Conservation (phyloP, 2,329 filamentous ascomycete species). For the Xylaria sp. region DNA sequence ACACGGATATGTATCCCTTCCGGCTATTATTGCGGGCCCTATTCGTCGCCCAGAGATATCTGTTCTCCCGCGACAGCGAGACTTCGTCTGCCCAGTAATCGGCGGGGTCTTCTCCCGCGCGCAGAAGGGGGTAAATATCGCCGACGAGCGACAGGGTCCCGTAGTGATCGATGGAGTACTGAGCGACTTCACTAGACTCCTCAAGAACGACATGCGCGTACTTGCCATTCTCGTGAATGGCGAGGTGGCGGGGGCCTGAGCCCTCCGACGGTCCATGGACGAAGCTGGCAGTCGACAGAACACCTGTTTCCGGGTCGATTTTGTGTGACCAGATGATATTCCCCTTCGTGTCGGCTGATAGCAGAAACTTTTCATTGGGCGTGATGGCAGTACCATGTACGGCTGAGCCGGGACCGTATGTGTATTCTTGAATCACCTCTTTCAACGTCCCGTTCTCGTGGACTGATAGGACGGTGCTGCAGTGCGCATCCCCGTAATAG, state of each 20-base stretch:
- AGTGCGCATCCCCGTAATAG: conserved; percentile 45
- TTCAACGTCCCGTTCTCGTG: conserved; percentile 53
- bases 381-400: conserved; percentile 62
- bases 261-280: conserved; percentile 35
- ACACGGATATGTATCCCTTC: conserved; percentile 51
- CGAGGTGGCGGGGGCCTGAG: conserved; percentile 46
- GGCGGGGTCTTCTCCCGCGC: conserved; percentile 33
- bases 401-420: conserved; percentile 55
- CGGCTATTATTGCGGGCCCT: conserved; percentile 34
- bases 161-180: conserved; percentile 36
- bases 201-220: conserved; percentile 46
- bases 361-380: conserved; percentile 55
- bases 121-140: conserved; percentile 43
- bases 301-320: conserved; percentile 39
- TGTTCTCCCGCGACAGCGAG: conserved; percentile 43
- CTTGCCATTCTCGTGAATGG: conserved; percentile 42
- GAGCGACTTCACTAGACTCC: conserved; percentile 43
- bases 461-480: conserved; percentile 53
- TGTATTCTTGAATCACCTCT: conserved; percentile 57
- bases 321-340: conserved; percentile 55
- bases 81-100: conserved; percentile 51
- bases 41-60: conserved; percentile 50
- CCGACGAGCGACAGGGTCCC: conserved; percentile 29
- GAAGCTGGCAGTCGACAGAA: conserved; percentile 27
- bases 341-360: conserved; percentile 59